Conservation (phyloP, 345 rosid genomes). For the Clausena lansium region DNA sequence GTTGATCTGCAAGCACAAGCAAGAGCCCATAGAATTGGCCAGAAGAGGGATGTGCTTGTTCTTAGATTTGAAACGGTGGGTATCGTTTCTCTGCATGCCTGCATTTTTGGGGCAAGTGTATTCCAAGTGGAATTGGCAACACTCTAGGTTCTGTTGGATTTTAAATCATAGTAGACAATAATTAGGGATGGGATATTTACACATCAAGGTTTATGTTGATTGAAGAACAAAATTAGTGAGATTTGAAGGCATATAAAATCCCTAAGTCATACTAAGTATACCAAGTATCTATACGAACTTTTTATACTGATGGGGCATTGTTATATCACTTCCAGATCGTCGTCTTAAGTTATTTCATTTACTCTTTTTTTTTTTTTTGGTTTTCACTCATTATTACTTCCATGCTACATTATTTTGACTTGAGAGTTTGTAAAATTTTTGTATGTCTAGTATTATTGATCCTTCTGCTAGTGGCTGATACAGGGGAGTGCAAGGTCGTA, state of each 20-base stretch:
- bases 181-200: background rate
- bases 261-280: background rate
- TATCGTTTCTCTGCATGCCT: background rate
- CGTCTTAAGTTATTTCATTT: too few species aligned
- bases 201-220: background rate
- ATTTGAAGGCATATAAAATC: background rate
- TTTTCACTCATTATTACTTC: background rate
- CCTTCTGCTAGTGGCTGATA: background rate
- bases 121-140: background rate
- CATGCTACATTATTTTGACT: background rate
- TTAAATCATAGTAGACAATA: background rate
- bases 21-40: conserved; percentile 96
- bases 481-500: background rate
- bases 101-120: background rate
- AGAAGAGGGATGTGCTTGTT: conserved; percentile 96
- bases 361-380: background rate
- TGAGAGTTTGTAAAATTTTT: background rate
- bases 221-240: background rate
- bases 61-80: conserved; percentile 92
- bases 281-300: background rate
- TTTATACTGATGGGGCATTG: background rate
- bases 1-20: conserved; percentile 99
- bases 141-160: background rate
- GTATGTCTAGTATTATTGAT: background rate
- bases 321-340: background rate